phyloP scores from a whole-genome alignment of 179 eudicot species.

The Camellia oleifera region DNA sequence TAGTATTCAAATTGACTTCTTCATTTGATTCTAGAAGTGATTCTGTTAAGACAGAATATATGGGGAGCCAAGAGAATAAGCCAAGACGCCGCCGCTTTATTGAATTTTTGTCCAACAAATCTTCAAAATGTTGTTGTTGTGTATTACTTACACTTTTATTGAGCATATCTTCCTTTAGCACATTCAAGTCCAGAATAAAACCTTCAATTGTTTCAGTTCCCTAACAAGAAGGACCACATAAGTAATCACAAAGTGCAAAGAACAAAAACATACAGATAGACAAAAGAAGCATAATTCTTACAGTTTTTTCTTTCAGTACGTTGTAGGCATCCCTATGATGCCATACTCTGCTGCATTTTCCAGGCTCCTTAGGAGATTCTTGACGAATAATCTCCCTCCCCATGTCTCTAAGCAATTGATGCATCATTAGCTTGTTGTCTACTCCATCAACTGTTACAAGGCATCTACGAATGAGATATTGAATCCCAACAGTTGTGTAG shows the following conservation, averaged over 20 bases:
- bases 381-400: conserved; percentile 15
- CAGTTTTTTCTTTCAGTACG: background rate
- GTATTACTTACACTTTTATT: no score
- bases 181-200: background rate
- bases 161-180: background rate
- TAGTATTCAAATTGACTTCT: background rate
- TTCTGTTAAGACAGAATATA: background rate
- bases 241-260: background rate
- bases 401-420: conserved; percentile 19
- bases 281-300: background rate
- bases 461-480: background rate
- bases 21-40: background rate
- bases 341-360: conserved; percentile 18
- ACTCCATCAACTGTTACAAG: background rate
- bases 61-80: background rate
- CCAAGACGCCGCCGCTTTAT: background rate
- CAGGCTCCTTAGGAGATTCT: background rate
- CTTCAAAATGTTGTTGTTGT: background rate
- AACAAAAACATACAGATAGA: background rate
- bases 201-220: background rate
- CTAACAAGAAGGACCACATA: background rate
- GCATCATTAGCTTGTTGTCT: conserved; percentile 6
- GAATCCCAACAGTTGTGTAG: conserved; percentile 2
- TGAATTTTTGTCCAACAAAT: background rate
- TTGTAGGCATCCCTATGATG: background rate